Conservation (phyloP, 2,329 filamentous ascomycete genomes). For the Claviceps digitariae region DNA sequence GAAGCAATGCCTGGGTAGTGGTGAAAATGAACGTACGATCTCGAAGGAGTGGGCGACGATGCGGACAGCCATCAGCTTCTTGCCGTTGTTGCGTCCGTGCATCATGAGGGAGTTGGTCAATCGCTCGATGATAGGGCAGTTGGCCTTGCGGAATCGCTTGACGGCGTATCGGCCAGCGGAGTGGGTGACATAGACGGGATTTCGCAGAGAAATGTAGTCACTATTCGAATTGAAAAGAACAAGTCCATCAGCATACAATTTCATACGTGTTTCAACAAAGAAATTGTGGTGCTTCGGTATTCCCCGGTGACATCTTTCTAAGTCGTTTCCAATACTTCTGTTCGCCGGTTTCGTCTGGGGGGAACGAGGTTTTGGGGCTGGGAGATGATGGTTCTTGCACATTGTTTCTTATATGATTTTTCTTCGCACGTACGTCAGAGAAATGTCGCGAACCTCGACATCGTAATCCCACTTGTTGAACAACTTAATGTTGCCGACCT, state of each 20-base stretch:
- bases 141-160: slow-evolving; percentile 99
- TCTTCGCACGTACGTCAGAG: slow-evolving; percentile 66
- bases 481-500: slow-evolving; percentile 87
- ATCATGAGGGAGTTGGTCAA: slow-evolving; percentile 99
- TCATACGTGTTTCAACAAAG: background rate
- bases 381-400: background rate
- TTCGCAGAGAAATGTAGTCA: slow-evolving; percentile 99
- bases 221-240: slow-evolving; percentile 32
- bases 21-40: slow-evolving; percentile 63
- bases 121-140: slow-evolving; percentile 99
- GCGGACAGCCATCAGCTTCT: slow-evolving; percentile 99
- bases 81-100: slow-evolving; percentile 99
- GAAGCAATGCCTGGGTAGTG: background rate
- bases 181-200: slow-evolving; percentile 98
- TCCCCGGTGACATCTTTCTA: background rate
- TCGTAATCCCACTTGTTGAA: slow-evolving; percentile 98
- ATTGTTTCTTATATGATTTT: background rate
- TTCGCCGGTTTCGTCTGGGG: background rate
- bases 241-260: slow-evolving; percentile 19
- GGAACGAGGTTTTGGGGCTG: background rate
- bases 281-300: background rate
- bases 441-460: slow-evolving; percentile 99
- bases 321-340: background rate
- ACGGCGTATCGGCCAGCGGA: slow-evolving; percentile 95
- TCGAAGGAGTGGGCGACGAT: slow-evolving; percentile 98